phyloP scores from a whole-genome alignment of 257 asterid genomes.

The Solanum rostratum region DNA sequence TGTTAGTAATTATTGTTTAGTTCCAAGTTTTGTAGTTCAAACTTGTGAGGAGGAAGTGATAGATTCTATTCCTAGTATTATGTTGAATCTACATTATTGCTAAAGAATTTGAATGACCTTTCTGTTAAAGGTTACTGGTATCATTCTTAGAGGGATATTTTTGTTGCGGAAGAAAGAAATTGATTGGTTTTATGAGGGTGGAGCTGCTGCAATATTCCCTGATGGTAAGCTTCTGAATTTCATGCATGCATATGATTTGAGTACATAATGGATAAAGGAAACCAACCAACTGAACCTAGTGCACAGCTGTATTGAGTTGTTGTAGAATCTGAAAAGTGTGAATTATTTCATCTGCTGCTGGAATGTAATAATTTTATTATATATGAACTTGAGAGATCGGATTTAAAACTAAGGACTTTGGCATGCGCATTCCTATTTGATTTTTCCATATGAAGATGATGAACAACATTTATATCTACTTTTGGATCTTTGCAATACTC shows the following conservation, averaged over 20 bases:
- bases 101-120: neutral
- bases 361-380: neutral
- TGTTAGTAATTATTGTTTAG: conserved; percentile 2
- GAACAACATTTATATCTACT: neutral
- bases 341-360: neutral
- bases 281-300: neutral
- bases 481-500: neutral
- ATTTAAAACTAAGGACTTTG: neutral
- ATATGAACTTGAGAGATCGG: neutral
- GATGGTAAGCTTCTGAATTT: conserved; percentile 46
- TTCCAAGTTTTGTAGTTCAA: neutral
- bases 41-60: neutral
- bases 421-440: neutral
- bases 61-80: neutral
- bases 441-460: neutral
- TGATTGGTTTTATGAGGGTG: conserved; percentile 98
- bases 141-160: conserved; percentile 89
- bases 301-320: neutral
- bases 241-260: neutral
- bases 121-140: conserved; percentile 64
- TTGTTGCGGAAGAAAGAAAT: conserved; percentile 90
- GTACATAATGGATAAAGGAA: neutral
- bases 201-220: conserved; percentile 95
- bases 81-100: neutral
- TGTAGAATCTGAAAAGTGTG: neutral